Conservation (phyloP, 1,284 basidiomycete species). For the Salmacisia buchloeana region DNA sequence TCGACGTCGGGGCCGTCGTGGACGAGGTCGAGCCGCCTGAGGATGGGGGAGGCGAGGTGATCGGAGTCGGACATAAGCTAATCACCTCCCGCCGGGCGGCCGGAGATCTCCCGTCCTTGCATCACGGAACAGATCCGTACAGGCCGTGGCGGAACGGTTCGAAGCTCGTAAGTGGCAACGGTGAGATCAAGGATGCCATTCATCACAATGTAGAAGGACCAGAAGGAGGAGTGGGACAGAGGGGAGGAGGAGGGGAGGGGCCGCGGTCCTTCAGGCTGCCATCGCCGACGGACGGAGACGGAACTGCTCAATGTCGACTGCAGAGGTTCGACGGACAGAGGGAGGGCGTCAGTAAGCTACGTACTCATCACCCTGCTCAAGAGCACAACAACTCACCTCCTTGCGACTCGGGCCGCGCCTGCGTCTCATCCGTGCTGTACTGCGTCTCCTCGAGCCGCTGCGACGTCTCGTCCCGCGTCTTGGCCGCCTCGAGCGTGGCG, state of each 20-base stretch:
- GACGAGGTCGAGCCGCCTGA: too few species aligned
- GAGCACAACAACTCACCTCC: not conserved
- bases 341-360: not conserved
- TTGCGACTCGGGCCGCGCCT: not conserved
- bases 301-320: not conserved
- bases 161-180: too few species aligned
- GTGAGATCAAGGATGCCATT: too few species aligned
- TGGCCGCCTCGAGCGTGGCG: not conserved
- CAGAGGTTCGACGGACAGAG: not conserved
- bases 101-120: too few species aligned
- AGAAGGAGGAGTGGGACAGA: too few species aligned
- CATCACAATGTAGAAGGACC: too few species aligned
- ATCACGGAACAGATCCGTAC: too few species aligned
- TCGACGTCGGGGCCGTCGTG: too few species aligned
- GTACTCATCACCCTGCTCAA: not conserved
- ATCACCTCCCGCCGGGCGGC: too few species aligned
- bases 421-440: conserved; percentile 5
- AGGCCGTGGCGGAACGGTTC: too few species aligned
- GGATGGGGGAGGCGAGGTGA: too few species aligned
- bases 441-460: conserved; percentile 1
- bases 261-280: not conserved
- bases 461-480: not conserved
- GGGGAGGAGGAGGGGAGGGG: not conserved
- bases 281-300: not conserved
- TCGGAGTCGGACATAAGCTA: too few species aligned